phyloP scores from a whole-genome alignment of 768 basidiomycete species.

The Strobilomyces echinocephalus region DNA sequence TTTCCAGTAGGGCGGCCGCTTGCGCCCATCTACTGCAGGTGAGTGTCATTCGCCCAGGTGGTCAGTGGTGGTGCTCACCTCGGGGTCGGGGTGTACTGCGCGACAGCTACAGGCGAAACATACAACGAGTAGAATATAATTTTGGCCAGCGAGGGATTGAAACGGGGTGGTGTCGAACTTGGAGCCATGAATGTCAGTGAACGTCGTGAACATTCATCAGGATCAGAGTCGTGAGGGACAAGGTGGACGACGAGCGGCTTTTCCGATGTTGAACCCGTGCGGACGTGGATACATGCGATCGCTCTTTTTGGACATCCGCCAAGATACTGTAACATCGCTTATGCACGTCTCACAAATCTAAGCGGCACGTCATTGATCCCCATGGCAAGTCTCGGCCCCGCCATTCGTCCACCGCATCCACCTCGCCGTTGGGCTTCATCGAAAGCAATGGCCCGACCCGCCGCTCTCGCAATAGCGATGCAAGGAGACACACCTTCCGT shows the following conservation, averaged over 20 bases:
- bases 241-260: background rate
- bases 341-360: conserved; percentile 16
- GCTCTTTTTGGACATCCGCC: conserved; percentile 11
- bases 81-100: conserved; percentile 23
- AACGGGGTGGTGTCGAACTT: background rate
- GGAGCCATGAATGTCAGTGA: conserved; percentile 6
- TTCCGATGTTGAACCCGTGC: conserved; percentile 4
- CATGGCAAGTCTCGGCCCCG: conserved; percentile 15
- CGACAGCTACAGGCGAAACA: conserved; percentile 12
- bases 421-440: conserved; percentile 4
- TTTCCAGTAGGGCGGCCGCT: conserved; percentile 53
- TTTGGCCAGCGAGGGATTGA: background rate
- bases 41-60: background rate
- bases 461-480: conserved; percentile 50
- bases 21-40: conserved; percentile 75
- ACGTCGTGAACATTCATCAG: conserved; percentile 19
- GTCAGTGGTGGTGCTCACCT: conserved; percentile 14
- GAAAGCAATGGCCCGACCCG: conserved; percentile 42
- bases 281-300: background rate
- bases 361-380: conserved; percentile 22
- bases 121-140: conserved; percentile 9
- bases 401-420: conserved; percentile 22
- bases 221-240: conserved; percentile 7
- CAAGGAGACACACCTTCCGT: conserved; percentile 52
- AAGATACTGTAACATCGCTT: background rate